Conservation (phyloP, 257 asterid genomes). For the Solanum gracilifrons region DNA sequence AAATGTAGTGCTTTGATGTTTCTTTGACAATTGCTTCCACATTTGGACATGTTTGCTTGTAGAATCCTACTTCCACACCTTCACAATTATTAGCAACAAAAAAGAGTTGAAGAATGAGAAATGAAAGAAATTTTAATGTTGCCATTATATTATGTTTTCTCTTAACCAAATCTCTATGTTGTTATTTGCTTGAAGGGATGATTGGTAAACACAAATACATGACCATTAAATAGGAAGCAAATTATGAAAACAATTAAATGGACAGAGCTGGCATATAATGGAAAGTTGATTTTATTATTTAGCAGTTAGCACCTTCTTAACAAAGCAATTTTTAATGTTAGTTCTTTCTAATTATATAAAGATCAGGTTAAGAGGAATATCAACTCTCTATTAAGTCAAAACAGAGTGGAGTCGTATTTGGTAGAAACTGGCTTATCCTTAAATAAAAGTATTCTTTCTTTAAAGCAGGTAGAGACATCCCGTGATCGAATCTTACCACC, state of each 20-base stretch:
- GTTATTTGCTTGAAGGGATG: not conserved
- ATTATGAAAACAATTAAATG: too few species aligned
- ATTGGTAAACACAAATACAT: not conserved
- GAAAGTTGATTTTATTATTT: not conserved
- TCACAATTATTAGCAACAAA: constrained; percentile 11
- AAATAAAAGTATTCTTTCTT: too few species aligned
- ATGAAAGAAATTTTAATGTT: constrained; percentile 2
- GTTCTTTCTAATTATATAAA: not conserved
- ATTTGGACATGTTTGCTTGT: constrained; percentile 31
- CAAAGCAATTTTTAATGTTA: not conserved
- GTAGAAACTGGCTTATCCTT: too few species aligned
- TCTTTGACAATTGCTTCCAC: constrained; percentile 22
- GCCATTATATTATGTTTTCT: constrained; percentile 3
- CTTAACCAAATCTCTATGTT: not conserved
- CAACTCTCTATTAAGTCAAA: too few species aligned
- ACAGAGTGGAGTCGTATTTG: too few species aligned
- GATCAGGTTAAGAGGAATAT: not conserved
- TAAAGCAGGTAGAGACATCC: too few species aligned
- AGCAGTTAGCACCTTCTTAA: not conserved
- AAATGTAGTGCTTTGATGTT: constrained; percentile 14
- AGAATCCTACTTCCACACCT: constrained; percentile 18
- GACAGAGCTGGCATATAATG: not conserved
- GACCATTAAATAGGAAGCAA: not conserved
- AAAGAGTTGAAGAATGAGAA: constrained; percentile 12
- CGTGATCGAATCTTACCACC: too few species aligned